phyloP scores from a whole-genome alignment of 192 early-diverging fungal genomes.

The Coemansia sp. region DNA sequence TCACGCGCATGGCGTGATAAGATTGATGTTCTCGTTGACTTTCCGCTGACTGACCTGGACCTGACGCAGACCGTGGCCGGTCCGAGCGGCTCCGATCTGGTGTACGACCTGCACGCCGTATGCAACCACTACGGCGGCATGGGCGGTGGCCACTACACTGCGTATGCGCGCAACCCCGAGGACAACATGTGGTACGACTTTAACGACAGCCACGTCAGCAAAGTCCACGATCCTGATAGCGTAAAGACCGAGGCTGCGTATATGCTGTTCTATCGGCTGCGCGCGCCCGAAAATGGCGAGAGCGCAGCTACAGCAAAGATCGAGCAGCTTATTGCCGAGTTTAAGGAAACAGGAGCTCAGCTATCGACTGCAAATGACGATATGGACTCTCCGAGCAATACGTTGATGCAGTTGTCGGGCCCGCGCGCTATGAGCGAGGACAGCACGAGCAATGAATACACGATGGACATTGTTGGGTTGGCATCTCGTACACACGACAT shows the following conservation, averaged over 20 bases:
- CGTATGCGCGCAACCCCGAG: conserved; percentile 68
- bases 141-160: conserved; percentile 85
- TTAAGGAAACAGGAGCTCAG: conserved; percentile 10
- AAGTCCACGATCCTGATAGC: conserved; percentile 19
- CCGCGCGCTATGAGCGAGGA: conserved; percentile 11
- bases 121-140: conserved; percentile 83
- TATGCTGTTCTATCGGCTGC: conserved; percentile 51
- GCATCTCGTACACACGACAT: background rate
- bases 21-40: conserved; percentile 71
- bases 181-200: conserved; percentile 78
- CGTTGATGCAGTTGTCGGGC: conserved; percentile 16
- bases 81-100: conserved; percentile 27
- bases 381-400: background rate
- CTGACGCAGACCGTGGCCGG: conserved; percentile 55
- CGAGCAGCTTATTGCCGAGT: conserved; percentile 21
- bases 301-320: conserved; percentile 19
- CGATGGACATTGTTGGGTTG: background rate
- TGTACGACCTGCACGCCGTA: conserved; percentile 75
- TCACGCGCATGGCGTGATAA: conserved; percentile 68
- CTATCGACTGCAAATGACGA: conserved; percentile 1
- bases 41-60: conserved; percentile 65
- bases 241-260: conserved; percentile 47
- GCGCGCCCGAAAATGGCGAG: background rate
- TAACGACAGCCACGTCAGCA: conserved; percentile 69
- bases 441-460: background rate